phyloP scores from a whole-genome alignment of 108 stramenopile species.

The Nannochloropsis gaditana region DNA sequence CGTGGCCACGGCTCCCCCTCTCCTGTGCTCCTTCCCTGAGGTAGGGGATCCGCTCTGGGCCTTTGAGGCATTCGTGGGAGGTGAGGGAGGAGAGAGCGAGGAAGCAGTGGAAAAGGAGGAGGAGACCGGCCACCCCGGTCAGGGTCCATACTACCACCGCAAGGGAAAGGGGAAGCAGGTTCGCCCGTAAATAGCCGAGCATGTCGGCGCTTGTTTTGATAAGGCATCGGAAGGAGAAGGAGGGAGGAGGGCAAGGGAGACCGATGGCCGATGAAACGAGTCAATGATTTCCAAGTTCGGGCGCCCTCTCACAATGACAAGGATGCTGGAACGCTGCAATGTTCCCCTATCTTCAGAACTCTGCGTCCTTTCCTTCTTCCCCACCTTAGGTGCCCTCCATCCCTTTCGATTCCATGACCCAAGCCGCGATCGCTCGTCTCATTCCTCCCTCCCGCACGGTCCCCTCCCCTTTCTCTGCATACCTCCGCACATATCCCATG shows the following conservation, averaged over 20 bases:
- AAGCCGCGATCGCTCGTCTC: neutral
- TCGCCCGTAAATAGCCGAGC: constrained; percentile 11
- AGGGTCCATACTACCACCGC: constrained; percentile 32
- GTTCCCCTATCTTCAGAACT: too few relatives aligned
- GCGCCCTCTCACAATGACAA: neutral
- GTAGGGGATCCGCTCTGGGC: constrained; percentile 29
- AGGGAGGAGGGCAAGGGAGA: neutral
- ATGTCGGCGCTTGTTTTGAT: neutral
- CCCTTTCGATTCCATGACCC: too few relatives aligned
- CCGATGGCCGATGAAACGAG: neutral
- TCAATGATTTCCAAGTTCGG: neutral
- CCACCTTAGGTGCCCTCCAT: too few relatives aligned
- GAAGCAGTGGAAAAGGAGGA: constrained; percentile 43
- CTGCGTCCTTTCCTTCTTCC: too few relatives aligned
- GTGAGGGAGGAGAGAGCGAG: constrained; percentile 42
- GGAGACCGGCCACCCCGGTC: neutral
- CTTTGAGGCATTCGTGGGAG: constrained; percentile 36
- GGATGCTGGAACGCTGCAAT: too few relatives aligned
- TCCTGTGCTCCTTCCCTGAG: constrained; percentile 3
- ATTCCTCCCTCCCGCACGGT: neutral
- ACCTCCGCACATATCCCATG: neutral
- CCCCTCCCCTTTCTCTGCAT: neutral
- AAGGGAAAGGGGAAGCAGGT: constrained; percentile 22
- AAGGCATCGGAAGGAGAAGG: neutral
- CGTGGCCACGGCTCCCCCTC: neutral